Base-by-base conservation (phyloP, 2,329 filamentous ascomycete species). In the Aspergillus phoenicis region DNA sequence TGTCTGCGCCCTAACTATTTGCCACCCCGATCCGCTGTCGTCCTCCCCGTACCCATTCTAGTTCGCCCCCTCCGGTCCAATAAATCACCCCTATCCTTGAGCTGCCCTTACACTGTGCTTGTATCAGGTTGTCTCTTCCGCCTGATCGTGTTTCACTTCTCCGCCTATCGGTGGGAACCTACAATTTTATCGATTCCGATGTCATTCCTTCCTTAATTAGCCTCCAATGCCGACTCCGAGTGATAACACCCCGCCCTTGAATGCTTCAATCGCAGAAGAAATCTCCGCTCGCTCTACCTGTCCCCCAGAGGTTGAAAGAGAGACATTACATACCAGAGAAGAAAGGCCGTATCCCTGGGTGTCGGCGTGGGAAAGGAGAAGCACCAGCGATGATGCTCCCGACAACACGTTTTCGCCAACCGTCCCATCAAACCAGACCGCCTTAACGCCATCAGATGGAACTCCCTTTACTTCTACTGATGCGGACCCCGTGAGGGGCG, bases 181-280 rank as follows among this genome's bases (percentile, higher is more conserved):
- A 30, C 60, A 55, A 55, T 54, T 58, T 57, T 54, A 54, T 65
- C 62, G 57, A 68, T 67, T 70, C 74, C 73, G 68, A 76, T 78
- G 74, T 73, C 67, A 71, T 67, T 67, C 67, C 66, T 67, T 64
- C 64, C 60, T 66, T 78, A 63, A 76, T 71, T 71, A 69, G 70
- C 72, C 73, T 77, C 41, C 73, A 75, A 84, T 84, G 82, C 82
- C 82, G 70, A 83, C 81, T 60, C 78, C 77, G 68, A 79, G 76
- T 73, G 68, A 75, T 76, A 78, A 72, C 73, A 75, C 74, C 72
- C 75, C 75, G 71, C 71, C 70, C 56, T 73, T 79, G 68, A 74
- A 74, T 68, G 74, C 76, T 68, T 67, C 77, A 70, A 79, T 78
- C 75, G 75, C 72, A 72, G 78, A 77, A 69, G 74, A 75, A 63